These are phyloP conservation scores for Microsporum audouinii DNA, from an alignment of 2,329 filamentous ascomycete genomes.

Conservation along the genomic window DNA sequence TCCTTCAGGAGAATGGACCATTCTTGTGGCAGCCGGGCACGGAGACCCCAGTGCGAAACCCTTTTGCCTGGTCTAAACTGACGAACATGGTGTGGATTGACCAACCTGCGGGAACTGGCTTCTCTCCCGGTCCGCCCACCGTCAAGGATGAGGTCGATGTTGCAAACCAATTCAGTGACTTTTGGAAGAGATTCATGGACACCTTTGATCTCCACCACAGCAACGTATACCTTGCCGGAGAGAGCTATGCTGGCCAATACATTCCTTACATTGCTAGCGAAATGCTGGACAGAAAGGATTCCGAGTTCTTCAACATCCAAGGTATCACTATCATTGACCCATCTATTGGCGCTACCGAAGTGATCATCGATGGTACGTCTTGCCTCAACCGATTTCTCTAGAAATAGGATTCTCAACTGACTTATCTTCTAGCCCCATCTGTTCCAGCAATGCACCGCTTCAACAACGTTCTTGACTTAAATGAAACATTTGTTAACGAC, in stretches of 20 bases:
- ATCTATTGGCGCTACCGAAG: slow-evolving; percentile 36
- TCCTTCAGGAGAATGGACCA: slow-evolving; percentile 66
- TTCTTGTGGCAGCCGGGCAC: slow-evolving; percentile 60
- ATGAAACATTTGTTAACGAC: slow-evolving; percentile 31
- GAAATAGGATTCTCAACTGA: not conserved
- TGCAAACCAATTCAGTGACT: slow-evolving; percentile 59
- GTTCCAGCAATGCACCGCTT: slow-evolving; percentile 33
- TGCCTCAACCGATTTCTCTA: not conserved
- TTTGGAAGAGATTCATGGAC: slow-evolving; percentile 66
- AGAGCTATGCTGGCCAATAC: slow-evolving; percentile 57
- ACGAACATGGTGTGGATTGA: slow-evolving; percentile 69
- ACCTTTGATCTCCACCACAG: slow-evolving; percentile 54
- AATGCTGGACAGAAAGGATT: slow-evolving; percentile 58
- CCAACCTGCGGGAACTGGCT: slow-evolving; percentile 54
- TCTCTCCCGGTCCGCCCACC: slow-evolving; percentile 52
- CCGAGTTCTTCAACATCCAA: slow-evolving; percentile 54
- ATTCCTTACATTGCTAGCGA: slow-evolving; percentile 61
- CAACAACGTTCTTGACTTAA: slow-evolving; percentile 35
- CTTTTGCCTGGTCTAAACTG: slow-evolving; percentile 62
- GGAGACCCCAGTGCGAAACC: slow-evolving; percentile 50
- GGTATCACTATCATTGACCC: slow-evolving; percentile 66
- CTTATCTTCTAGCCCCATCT: slow-evolving; percentile 21
- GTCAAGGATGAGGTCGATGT: slow-evolving; percentile 57
- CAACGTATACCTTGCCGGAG: slow-evolving; percentile 62
- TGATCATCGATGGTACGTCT: not conserved